Evolutionary conservation across 352 stramenopile species (phyloP).

Genomic region (Pythium plurisporium): DNA sequence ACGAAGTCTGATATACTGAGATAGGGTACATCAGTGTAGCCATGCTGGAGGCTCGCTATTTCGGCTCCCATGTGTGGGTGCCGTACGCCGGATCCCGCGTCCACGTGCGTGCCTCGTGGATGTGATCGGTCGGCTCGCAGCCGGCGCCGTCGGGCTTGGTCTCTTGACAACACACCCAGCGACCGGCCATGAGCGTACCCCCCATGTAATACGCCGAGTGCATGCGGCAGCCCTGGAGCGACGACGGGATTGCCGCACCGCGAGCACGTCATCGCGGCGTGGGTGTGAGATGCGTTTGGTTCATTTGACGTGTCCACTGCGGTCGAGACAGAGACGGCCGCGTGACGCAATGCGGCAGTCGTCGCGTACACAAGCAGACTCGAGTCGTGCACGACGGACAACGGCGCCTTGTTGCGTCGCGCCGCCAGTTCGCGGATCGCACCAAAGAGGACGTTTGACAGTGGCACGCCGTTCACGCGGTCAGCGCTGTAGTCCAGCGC

Average conservation of each 20-base stretch:
- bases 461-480: constrained; percentile 24
- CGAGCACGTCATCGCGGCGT: constrained; percentile 24
- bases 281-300: too few relatives aligned
- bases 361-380: constrained; percentile 40
- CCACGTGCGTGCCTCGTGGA: constrained; percentile 26
- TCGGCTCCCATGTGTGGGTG: constrained; percentile 34
- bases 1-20: background rate
- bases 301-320: background rate
- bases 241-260: constrained; percentile 33
- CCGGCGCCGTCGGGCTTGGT: constrained; percentile 26
- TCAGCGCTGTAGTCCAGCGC: constrained; percentile 28
- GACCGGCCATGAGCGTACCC: constrained; percentile 32
- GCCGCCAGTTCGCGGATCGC: constrained; percentile 39
- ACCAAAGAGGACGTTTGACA: constrained; percentile 35
- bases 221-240: constrained; percentile 30
- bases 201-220: constrained; percentile 52
- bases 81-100: constrained; percentile 32
- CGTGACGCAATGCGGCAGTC: constrained; percentile 30
- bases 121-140: constrained; percentile 34
- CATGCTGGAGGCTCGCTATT: background rate
- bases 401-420: constrained; percentile 18
- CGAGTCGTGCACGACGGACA: constrained; percentile 32
- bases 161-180: constrained; percentile 54
- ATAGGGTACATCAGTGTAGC: background rate
- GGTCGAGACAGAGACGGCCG: background rate